Evolutionary conservation across 805 yeast genomes (phyloP).

Genomic region (Candida xiaguanensis): DNA sequence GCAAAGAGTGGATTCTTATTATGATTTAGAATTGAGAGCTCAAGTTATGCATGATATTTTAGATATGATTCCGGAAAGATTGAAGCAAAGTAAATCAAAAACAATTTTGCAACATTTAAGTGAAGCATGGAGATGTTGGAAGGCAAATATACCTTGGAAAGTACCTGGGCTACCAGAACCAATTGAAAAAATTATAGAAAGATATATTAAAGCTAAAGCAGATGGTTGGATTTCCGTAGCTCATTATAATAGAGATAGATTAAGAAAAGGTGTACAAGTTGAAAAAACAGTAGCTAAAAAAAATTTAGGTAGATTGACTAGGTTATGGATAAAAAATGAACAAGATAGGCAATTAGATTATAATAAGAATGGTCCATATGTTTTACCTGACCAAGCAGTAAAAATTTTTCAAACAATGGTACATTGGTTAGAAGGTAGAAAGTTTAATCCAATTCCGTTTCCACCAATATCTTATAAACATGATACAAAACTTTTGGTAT

Average conservation of each 20-base stretch:
- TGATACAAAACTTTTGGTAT: constrained; percentile 83
- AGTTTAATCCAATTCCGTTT: constrained; percentile 84
- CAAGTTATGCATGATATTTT: constrained; percentile 93
- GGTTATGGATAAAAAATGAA: constrained; percentile 89
- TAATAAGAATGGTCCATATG: constrained; percentile 82
- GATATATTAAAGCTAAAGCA: constrained; percentile 92
- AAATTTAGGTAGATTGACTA: constrained; percentile 85
- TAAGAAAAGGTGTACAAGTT: constrained; percentile 83
- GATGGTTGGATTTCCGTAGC: constrained; percentile 96
- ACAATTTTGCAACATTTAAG: constrained; percentile 89
- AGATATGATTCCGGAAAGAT: constrained; percentile 96
- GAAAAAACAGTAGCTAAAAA: constrained; percentile 94
- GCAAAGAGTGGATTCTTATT: constrained; percentile 92
- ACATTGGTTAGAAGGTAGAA: constrained; percentile 82
- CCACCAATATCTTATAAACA: constrained; percentile 91
- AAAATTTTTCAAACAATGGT: constrained; percentile 83
- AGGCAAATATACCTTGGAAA: constrained; percentile 96
- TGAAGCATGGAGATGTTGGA: constrained; percentile 99
- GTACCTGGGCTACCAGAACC: constrained; percentile 96
- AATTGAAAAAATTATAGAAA: constrained; percentile 76
- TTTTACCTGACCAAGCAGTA: constrained; percentile 85
- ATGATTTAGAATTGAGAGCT: constrained; percentile 88
- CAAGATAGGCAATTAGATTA: constrained; percentile 82
- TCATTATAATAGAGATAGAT: constrained; percentile 85
- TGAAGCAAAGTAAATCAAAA: constrained; percentile 81